Evolutionary conservation across 2,329 filamentous ascomycete genomes (phyloP), one percentile per base, ranked within the genome.

Genomic region (Cucurbitaria berberidis): DNA sequence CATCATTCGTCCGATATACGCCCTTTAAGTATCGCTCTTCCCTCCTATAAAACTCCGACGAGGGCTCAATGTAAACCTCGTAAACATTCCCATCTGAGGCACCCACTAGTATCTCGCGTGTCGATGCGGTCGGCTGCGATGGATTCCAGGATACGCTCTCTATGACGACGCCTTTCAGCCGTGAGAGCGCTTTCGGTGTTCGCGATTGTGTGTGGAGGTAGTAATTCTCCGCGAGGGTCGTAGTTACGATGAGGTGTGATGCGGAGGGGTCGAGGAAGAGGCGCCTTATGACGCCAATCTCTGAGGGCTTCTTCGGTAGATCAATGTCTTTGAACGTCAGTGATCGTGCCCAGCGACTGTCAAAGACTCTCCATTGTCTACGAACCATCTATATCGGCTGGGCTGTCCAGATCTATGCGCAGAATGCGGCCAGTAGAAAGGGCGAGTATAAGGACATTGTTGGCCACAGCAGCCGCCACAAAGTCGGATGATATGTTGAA

Each of bases 261-360:
- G 95, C 95, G 10, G 93, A 96, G 24, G 95, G 93, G 71, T 99
- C 95, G 70, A 99, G 89, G 78, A 99, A 99, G 85, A 99, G 91
- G 79, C 90, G 91, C 64, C 90, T 88, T 70, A 99, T 98, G 46
- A 96, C 85, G 63, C 95, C 95, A 54, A 95, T 85, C 74, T 99
- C 93, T 32, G 91, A 89, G 15, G 91, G 86, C 69, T 93, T 95
- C 79, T 96, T 96, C 32, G 95, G 95, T 7, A 99, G 86, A 75
- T 99, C 95, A 74, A 99, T 96, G 77, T 99, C 93, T 96, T 46
- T 15, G 1, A 24, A 41, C 9, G 53, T 57, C 62, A 35, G 69
- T 62, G 48, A 51, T 52, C 26, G 18, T 30, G 5, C 26, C 21
- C 4, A 19, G 3, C 4, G 7, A 40, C 6, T 11, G 21, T 13